A percentile compares a stretch with the other conserved stretches of the same genome.
phyloP scores from a whole-genome alignment of 2,329 filamentous ascomycete genomes.

The Pseudonectria foliicola region DNA sequence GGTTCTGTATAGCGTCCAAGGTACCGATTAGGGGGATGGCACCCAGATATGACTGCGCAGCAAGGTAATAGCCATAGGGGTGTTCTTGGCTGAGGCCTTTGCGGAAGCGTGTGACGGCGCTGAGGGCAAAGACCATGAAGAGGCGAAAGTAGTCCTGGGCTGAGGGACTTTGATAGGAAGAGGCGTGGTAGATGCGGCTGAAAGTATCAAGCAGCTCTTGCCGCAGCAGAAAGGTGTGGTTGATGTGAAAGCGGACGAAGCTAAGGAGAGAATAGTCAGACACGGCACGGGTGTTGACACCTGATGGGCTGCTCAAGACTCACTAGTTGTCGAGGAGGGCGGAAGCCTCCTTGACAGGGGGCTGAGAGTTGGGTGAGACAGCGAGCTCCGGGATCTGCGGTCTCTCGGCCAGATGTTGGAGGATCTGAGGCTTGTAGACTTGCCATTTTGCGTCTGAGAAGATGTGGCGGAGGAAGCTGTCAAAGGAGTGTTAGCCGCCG shows the following conservation, averaged over 20 bases:
- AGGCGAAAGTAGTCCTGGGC: slow-evolving; percentile 7
- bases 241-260: not conserved
- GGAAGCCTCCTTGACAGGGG: slow-evolving; percentile 3
- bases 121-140: slow-evolving; percentile 13
- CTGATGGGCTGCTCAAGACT: not conserved
- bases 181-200: not conserved
- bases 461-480: slow-evolving; percentile 7
- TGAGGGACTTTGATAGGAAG: not conserved
- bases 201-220: not conserved
- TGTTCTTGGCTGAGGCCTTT: slow-evolving; percentile 6
- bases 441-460: slow-evolving; percentile 9
- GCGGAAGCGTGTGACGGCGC: slow-evolving; percentile 4
- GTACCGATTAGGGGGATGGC: slow-evolving; percentile 4
- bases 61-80: slow-evolving; percentile 12
- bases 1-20: slow-evolving; percentile 11
- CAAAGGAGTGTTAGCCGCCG: no score
- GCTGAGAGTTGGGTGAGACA: slow-evolving; percentile 4
- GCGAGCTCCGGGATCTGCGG: slow-evolving; percentile 5
- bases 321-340: slow-evolving; percentile 3
- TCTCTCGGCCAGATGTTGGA: slow-evolving; percentile 8
- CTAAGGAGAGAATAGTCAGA: not conserved
- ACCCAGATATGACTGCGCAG: slow-evolving; percentile 3
- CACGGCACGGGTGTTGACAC: no score
- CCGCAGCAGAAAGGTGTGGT: not conserved
- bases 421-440: slow-evolving; percentile 8